Conservation (phyloP, 2,329 filamentous ascomycete species). For the Phaeosphaeriaceae sp. region DNA sequence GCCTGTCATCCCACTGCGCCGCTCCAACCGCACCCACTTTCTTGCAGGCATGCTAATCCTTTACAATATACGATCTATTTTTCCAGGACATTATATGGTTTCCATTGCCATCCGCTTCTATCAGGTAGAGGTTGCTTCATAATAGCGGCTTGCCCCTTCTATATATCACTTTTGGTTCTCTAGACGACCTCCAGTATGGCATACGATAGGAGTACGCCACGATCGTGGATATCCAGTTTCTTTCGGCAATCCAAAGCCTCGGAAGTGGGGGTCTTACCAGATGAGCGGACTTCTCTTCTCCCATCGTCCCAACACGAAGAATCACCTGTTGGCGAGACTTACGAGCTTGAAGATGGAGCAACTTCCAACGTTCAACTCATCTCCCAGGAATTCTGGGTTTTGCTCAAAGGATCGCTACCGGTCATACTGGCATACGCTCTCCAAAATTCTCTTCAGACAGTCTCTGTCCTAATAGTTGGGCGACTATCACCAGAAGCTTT, state of each 20-base stretch:
- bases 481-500: conserved; percentile 79
- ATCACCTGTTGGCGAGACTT: conserved; percentile 43
- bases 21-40: conserved; percentile 23
- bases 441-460: conserved; percentile 83
- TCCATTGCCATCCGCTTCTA: conserved; percentile 1
- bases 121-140: too few relatives aligned
- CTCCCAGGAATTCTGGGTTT: conserved; percentile 67
- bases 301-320: conserved; percentile 48
- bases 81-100: conserved; percentile 6
- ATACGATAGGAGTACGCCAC: conserved; percentile 20
- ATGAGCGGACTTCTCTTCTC: conserved; percentile 54
- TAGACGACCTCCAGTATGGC: conserved; percentile 24
- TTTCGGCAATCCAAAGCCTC: conserved; percentile 27
- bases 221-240: conserved; percentile 40
- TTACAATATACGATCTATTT: conserved; percentile 16
- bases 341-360: conserved; percentile 47
- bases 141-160: too few relatives aligned
- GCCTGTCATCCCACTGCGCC: conserved; percentile 26
- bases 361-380: conserved; percentile 48
- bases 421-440: conserved; percentile 85
- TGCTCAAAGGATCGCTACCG: conserved; percentile 73
- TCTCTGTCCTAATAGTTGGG: conserved; percentile 82
- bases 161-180: not conserved
- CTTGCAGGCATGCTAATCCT: conserved; percentile 9
- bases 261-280: conserved; percentile 32